A percentile compares a stretch with the other conserved stretches of the same genome.
Conservation (phyloP, 371 early-diverging fungal species). For the Actinomucor elegans region DNA sequence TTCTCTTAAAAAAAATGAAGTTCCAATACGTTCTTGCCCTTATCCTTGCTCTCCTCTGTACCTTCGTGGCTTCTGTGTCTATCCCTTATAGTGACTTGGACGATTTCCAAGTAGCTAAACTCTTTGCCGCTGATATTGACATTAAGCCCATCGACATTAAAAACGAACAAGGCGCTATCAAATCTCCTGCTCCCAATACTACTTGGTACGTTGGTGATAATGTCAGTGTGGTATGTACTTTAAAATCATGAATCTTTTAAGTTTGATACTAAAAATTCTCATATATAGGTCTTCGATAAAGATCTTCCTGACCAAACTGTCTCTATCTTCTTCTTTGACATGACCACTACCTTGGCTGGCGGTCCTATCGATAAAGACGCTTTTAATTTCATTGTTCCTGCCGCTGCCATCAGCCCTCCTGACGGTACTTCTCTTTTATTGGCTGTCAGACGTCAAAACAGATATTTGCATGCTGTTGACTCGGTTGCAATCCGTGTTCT, state of each 20-base stretch:
- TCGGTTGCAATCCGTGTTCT: slow-evolving; percentile 17
- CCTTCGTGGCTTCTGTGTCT: not conserved
- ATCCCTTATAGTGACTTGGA: not conserved
- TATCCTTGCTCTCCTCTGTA: not conserved
- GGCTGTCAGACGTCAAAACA: slow-evolving; percentile 31
- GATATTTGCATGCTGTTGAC: slow-evolving; percentile 30
- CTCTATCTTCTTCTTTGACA: slow-evolving; percentile 30
- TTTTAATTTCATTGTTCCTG: slow-evolving; percentile 31
- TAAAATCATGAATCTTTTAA: not conserved
- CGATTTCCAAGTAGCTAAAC: not conserved
- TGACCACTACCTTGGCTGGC: slow-evolving; percentile 18
- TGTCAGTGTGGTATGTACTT: slow-evolving; percentile 32
- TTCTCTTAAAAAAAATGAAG: slow-evolving; percentile 16
- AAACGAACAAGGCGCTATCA: slow-evolving; percentile 10
- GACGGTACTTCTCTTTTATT: slow-evolving; percentile 27
- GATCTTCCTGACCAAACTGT: slow-evolving; percentile 20
- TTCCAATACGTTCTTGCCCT: not conserved
- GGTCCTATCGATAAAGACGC: slow-evolving; percentile 21
- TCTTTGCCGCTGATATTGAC: not conserved
- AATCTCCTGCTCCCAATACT: slow-evolving; percentile 25
- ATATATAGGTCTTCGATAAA: too few species aligned
- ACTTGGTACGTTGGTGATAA: slow-evolving; percentile 39
- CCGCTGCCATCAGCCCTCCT: slow-evolving; percentile 15
- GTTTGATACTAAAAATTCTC: too few species aligned
- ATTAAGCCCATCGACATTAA: not conserved